Base-by-base conservation (phyloP, 164 flowering plant genomes). In the Macadamia integrifolia region DNA sequence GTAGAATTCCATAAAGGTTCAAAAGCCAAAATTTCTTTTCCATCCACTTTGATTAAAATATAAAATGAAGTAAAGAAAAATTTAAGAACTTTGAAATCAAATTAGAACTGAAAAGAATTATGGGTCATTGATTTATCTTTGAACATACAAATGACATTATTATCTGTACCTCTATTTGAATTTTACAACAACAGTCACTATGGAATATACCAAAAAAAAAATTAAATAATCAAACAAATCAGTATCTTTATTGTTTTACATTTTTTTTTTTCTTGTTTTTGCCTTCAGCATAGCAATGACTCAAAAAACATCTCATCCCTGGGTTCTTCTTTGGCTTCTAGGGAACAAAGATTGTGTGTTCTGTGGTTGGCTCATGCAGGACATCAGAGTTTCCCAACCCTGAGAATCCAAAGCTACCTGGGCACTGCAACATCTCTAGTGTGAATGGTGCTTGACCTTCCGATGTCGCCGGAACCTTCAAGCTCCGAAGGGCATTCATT, bases 271-370 rank as follows among this genome's bases (percentile, higher is more conserved):
- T 9, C 48, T 3, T 11, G 12, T 1, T 46, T 46, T 11, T 14
- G 28, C 46, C 15, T 61, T 70, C 61, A 74, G 46, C 58, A 74
- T 17, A 74, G 58, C 64, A 74, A 18, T 23, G 71, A 70, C 6
- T 55, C 69, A 56, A n/a, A 59, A 57, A 40, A 69, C 58, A 60
- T 28, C 31, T 68, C 75, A 4, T 68, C 72, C 48, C 64, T 76
- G 6, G 75, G 75, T 55, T 76, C 78, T 50, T 71, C 72, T 59
- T 76, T 76, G 11, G 75, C 60, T 65, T 65, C 63, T 69, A 8
- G 64, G 28, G 15, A 68, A 76, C 13, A 52, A 30, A 1, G 2
- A 46, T 49, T 68, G 66, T 7, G 52, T 29, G 9, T 64, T 59
- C 40, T 71, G 74, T 1, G 18, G 48, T 44, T 48, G 59, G 31